A percentile compares a stretch with the other conserved stretches of the same genome.
phyloP scores from a whole-genome alignment of 805 yeast species.

The Kazachstania viticola region DNA sequence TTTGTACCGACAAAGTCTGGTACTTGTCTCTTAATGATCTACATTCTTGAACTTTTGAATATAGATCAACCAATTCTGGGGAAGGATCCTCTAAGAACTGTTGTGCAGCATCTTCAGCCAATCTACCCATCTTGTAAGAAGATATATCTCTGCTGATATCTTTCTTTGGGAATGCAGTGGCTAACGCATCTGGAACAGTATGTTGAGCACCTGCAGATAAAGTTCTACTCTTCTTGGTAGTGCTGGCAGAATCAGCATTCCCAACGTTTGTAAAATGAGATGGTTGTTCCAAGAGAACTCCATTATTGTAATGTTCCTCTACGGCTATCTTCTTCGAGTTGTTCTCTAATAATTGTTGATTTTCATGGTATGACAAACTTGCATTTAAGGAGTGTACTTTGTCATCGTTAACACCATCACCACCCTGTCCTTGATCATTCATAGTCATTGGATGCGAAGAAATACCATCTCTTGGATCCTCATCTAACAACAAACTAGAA shows the following conservation, averaged over 20 bases:
- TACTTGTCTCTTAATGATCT: constrained; percentile 68
- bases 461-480: constrained; percentile 2
- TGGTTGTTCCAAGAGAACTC: constrained; percentile 12
- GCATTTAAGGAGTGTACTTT: constrained; percentile 9
- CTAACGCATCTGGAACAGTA: constrained; percentile 14
- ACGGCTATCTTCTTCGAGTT: constrained; percentile 23
- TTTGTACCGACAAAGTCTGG: constrained; percentile 58
- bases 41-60: constrained; percentile 51
- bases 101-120: constrained; percentile 38
- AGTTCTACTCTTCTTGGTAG: constrained; percentile 6
- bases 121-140: constrained; percentile 34
- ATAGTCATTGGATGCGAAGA: too few relatives aligned
- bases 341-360: constrained; percentile 21
- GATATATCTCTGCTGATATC: constrained; percentile 1
- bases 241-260: neutral
- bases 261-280: constrained; percentile 2
- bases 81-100: constrained; percentile 50
- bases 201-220: constrained; percentile 18
- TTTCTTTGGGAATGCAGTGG: neutral
- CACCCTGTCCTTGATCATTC: too few relatives aligned
- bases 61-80: constrained; percentile 53
- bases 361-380: constrained; percentile 25
- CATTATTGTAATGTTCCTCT: constrained; percentile 12
- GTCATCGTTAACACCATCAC: constrained; percentile 1
- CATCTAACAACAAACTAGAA: constrained; percentile 10